A percentile compares a stretch with the other conserved stretches of the same genome.
phyloP scores from a whole-genome alignment of 352 stramenopile species.

The Nothophytophthora sp. region DNA sequence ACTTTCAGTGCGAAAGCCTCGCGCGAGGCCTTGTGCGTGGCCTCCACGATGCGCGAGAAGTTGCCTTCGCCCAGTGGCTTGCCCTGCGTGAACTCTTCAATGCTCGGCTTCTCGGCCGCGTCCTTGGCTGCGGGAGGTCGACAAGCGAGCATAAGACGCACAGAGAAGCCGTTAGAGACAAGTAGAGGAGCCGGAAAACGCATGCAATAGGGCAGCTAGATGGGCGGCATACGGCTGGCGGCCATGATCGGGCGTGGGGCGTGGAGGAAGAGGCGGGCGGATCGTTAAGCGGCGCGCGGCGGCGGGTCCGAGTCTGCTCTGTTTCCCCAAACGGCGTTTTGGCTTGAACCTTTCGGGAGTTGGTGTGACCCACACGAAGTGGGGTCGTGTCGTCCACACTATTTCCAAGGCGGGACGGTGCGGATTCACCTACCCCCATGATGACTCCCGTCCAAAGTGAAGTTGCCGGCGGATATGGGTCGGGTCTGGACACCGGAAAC shows the following conservation, averaged over 20 bases:
- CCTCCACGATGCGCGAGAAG: conserved; percentile 94
- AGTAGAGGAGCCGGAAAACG: too few species aligned
- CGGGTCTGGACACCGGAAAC: too few species aligned
- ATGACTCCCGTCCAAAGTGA: too few species aligned
- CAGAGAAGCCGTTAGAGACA: too few species aligned
- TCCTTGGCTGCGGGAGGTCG: conserved; percentile 60
- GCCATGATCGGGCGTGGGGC: background rate
- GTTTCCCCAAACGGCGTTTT: too few species aligned
- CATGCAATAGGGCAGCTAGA: conserved; percentile 1
- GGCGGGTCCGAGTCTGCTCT: too few species aligned
- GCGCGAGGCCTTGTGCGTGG: conserved; percentile 86
- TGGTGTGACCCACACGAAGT: background rate
- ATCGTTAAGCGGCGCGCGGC: too few species aligned
- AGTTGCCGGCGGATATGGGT: too few species aligned
- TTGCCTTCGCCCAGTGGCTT: conserved; percentile 89
- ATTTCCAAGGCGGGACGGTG: too few species aligned
- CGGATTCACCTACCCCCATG: too few species aligned
- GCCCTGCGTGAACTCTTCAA: conserved; percentile 73
- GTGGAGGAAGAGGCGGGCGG: background rate
- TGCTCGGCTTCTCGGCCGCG: conserved; percentile 62
- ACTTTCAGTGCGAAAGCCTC: conserved; percentile 97
- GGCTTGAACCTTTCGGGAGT: conserved; percentile 17
- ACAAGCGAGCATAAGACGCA: background rate
- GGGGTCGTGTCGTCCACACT: conserved; percentile 1
- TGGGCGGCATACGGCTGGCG: conserved; percentile 17